Evolutionary conservation across 805 yeast genomes (phyloP).

Genomic region (Saturnispora ahearnii): DNA sequence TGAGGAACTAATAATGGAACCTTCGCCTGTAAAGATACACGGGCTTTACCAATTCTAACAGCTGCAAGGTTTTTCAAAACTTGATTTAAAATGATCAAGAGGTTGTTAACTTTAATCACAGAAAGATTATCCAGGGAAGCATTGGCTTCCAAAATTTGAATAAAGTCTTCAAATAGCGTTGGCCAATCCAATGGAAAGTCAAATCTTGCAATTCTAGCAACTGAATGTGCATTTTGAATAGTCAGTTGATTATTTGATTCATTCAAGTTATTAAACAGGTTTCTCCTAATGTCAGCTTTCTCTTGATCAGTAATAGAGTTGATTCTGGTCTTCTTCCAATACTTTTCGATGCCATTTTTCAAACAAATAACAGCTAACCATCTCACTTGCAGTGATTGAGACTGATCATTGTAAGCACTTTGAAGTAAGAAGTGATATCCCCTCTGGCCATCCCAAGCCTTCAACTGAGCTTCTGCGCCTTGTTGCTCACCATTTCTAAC

Average conservation of each 20-base stretch:
- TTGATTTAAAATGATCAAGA: constrained; percentile 64
- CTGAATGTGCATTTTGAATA: constrained; percentile 77
- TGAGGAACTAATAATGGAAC: constrained; percentile 55
- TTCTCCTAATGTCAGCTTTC: constrained; percentile 49
- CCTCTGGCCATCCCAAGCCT: constrained; percentile 56
- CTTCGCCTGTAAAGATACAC: constrained; percentile 66
- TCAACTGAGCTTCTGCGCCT: constrained; percentile 60
- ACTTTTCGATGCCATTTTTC: constrained; percentile 78
- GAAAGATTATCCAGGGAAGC: constrained; percentile 27
- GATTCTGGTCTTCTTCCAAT: constrained; percentile 68
- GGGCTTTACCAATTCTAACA: constrained; percentile 76
- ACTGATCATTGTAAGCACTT: constrained; percentile 50
- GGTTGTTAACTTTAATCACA: constrained; percentile 49
- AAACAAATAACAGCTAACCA: constrained; percentile 85
- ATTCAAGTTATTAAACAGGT: constrained; percentile 47
- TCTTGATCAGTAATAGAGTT: constrained; percentile 53
- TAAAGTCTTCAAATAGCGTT: constrained; percentile 56
- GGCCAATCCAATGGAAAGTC: constrained; percentile 93
- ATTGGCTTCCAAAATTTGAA: constrained; percentile 36
- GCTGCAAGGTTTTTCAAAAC: constrained; percentile 63
- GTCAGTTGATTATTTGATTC: constrained; percentile 69
- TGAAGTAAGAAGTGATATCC: constrained; percentile 29
- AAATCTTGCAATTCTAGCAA: constrained; percentile 65
- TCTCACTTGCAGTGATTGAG: constrained; percentile 55
- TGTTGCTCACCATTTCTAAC: constrained; percentile 45